These are phyloP conservation scores for Teunomyces gatunensis DNA, from an alignment of 805 yeast species.

Conservation along the genomic window DNA sequence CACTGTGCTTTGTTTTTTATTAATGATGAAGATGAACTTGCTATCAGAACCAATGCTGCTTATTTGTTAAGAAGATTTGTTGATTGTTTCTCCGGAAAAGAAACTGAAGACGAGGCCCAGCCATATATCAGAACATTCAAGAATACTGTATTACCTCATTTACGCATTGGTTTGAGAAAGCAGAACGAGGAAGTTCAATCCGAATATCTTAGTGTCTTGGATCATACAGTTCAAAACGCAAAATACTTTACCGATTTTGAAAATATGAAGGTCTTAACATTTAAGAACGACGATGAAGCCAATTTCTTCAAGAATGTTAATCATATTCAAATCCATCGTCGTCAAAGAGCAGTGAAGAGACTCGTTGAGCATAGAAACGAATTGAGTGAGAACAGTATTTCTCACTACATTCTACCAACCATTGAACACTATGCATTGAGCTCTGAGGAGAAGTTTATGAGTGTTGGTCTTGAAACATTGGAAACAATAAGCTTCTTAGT, in stretches of 20 bases:
- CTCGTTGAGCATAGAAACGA: conserved; percentile 47
- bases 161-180: conserved; percentile 65
- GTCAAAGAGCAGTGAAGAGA: conserved; percentile 78
- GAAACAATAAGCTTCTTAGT: conserved; percentile 59
- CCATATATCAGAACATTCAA: conserved; percentile 44
- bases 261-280: conserved; percentile 64
- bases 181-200: conserved; percentile 57
- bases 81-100: conserved; percentile 46
- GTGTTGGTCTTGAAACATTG: conserved; percentile 65
- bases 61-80: conserved; percentile 61
- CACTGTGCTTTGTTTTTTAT: conserved; percentile 67
- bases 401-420: conserved; percentile 82
- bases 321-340: conserved; percentile 82
- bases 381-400: conserved; percentile 56
- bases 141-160: conserved; percentile 56
- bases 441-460: conserved; percentile 54
- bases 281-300: conserved; percentile 67
- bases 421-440: conserved; percentile 74
- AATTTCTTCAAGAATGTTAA: conserved; percentile 73
- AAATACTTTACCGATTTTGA: conserved; percentile 48
- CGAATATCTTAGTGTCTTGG: conserved; percentile 68
- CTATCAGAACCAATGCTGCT: conserved; percentile 75
- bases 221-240: conserved; percentile 55
- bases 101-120: conserved; percentile 19
- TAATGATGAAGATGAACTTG: conserved; percentile 73